Base-by-base conservation (phyloP, 2,329 filamentous ascomycete genomes). In the Pezicula neosporulosa region DNA sequence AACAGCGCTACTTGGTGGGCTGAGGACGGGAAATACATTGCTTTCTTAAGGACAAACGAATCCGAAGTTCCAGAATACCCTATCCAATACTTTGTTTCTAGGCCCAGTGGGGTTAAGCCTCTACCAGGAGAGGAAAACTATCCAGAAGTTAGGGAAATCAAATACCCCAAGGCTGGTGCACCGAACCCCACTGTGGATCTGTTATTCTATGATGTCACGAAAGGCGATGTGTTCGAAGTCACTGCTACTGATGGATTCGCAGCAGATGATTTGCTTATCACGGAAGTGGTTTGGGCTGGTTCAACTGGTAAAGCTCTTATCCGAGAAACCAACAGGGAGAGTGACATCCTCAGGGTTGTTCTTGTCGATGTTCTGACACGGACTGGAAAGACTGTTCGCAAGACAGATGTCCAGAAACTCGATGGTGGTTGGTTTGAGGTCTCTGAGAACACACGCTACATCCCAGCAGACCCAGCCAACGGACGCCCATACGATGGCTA, bases 381-480 rank as follows among this genome's bases (percentile, higher is more conserved):
- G 44, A 84, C 81, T 18, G 92, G 90, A 28, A 88, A 87, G 68
- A 86, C 89, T 1, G 84, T 97, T 44, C 81, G 93, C 56, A 87
- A 85, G 18, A 81, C 89, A 45, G 84, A 99, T 67, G 83, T 97
- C 45, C 82, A 84, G 57, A 78, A 86, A 51, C 77, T 97, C n/a
- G 94, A 99, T 67, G 92, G 92, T 19, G 95, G 94, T 33, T 99
- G 94, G 94, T 93, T 97, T 62, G 94, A 99, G 71, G 90, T 96
- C 39, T 90, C 90, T 1, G 87, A 96, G 62, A 82, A 86, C 39
- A 96, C 92, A 3, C 84, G 77, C 13, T 97, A 87, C 65, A 86
- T 99, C 51, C 94, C 94, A 2, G 89, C 90, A 3, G 90, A 97
- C 66, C 80, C 87, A 19, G 68, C 72, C 10, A 90, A 89, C 56